phyloP scores from a whole-genome alignment of 2,329 filamentous ascomycete species.

The Ciborinia camelliae region DNA sequence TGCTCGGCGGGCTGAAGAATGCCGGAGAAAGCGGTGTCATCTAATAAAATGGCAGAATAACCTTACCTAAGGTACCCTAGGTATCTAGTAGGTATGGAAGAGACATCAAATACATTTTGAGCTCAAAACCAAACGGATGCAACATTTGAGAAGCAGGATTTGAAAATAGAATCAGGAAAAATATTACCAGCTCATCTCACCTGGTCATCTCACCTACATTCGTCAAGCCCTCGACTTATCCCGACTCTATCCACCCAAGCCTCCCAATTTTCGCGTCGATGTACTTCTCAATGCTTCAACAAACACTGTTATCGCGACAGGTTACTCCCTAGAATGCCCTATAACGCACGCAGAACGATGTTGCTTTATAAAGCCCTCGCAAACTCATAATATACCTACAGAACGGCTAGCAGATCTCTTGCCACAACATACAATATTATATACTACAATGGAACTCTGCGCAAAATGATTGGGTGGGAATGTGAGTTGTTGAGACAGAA shows the following conservation, averaged over 20 bases:
- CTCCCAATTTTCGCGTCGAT: slow-evolving; percentile 91
- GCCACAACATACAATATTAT: slow-evolving; percentile 59
- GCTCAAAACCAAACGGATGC: background rate
- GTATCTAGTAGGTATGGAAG: background rate
- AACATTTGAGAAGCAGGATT: background rate
- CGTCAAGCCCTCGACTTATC: slow-evolving; percentile 72
- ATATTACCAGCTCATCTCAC: slow-evolving; percentile 24
- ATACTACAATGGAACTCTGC: slow-evolving; percentile 92
- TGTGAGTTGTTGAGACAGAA: slow-evolving; percentile 72
- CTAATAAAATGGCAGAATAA: slow-evolving; percentile 4
- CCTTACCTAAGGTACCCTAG: too few relatives aligned
- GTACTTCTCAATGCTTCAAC: slow-evolving; percentile 66
- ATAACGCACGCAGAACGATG: slow-evolving; percentile 98
- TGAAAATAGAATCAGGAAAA: background rate
- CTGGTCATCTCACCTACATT: slow-evolving; percentile 56
- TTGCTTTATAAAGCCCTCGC: slow-evolving; percentile 72
- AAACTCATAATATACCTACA: slow-evolving; percentile 48
- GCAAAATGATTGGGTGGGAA: slow-evolving; percentile 72
- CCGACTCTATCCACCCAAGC: slow-evolving; percentile 73
- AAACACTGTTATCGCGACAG: slow-evolving; percentile 66
- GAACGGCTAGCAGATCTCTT: slow-evolving; percentile 51
- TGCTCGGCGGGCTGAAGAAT: too few relatives aligned
- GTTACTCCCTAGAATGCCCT: slow-evolving; percentile 84
- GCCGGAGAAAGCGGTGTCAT: slow-evolving; percentile 3
- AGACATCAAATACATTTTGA: background rate